Evolutionary conservation across 202 grass and related monocot genomes (phyloP).

Genomic region (Bolboschoenoplectus hybrid): DNA sequence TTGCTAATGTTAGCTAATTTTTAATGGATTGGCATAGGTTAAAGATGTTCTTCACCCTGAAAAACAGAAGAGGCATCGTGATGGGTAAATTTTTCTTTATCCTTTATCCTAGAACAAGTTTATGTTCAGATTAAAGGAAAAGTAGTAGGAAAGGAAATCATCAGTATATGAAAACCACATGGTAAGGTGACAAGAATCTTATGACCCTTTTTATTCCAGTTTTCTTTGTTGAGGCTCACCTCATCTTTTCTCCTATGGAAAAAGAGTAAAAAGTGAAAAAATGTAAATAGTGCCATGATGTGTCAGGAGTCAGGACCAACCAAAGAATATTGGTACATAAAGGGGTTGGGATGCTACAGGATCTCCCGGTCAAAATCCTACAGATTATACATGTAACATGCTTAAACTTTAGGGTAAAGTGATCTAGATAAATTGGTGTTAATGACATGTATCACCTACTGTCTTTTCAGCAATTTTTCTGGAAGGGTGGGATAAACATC

Average conservation of each 20-base stretch:
- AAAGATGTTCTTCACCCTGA: constrained; percentile 53
- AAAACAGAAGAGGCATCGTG: constrained; percentile 72
- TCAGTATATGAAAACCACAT: background rate
- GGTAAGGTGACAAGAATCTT: background rate
- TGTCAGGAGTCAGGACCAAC: background rate
- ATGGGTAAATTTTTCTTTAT: constrained; percentile 61
- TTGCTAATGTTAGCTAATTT: constrained; percentile 37
- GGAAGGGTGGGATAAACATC: background rate
- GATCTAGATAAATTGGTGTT: too few species aligned
- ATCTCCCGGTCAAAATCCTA: background rate
- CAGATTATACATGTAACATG: background rate
- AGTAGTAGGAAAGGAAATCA: background rate
- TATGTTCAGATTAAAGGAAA: background rate
- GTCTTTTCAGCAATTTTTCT: background rate
- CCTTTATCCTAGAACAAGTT: background rate
- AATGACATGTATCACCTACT: too few species aligned
- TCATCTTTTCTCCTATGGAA: background rate
- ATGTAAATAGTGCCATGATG: background rate
- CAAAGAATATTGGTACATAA: background rate
- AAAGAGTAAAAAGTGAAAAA: background rate
- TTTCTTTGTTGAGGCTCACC: background rate
- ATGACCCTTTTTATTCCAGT: background rate
- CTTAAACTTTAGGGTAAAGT: background rate
- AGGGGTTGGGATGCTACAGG: constrained; percentile 2
- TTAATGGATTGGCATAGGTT: constrained; percentile 46